Percentiles rank a stretch among this genome's conserved stretches.
Evolutionary conservation across 805 yeast species (phyloP).

Genomic region (Hemisphaericaspora nanyangensis): DNA sequence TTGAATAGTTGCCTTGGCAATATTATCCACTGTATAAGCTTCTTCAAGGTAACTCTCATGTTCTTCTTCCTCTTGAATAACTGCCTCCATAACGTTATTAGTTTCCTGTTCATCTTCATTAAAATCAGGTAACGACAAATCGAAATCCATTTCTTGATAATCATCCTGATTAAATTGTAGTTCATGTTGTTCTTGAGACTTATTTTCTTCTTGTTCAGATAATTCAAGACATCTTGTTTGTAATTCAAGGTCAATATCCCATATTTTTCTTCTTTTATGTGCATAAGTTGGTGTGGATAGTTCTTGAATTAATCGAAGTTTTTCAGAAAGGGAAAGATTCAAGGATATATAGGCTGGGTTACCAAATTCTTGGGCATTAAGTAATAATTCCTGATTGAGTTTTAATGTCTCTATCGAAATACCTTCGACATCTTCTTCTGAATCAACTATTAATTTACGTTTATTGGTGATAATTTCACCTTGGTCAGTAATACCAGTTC

Average conservation of each 20-base stretch:
- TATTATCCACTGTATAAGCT: conserved; percentile 16
- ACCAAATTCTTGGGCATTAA: conserved; percentile 16
- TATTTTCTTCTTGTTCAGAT: conserved; percentile 17
- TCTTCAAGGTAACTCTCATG: conserved; percentile 6
- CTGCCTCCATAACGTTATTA: conserved; percentile 5
- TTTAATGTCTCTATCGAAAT: conserved; percentile 31
- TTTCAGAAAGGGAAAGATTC: conserved; percentile 27
- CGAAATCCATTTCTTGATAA: conserved; percentile 13
- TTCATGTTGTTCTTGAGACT: conserved; percentile 16
- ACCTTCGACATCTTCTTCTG: conserved; percentile 41
- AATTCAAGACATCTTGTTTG: conserved; percentile 26
- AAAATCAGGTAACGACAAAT: conserved; percentile 20
- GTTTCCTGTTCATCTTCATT: conserved; percentile 9
- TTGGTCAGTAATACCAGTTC: conserved; percentile 31
- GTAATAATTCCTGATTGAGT: conserved; percentile 24
- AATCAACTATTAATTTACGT: conserved; percentile 45
- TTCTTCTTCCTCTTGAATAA: conserved; percentile 4
- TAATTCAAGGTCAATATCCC: conserved; percentile 29
- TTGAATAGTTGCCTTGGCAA: conserved; percentile 48
- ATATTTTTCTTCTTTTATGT: conserved; percentile 25
- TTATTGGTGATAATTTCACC: conserved; percentile 47
- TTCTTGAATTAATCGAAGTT: conserved; percentile 31
- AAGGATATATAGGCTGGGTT: conserved; percentile 19
- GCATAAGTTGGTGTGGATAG: conserved; percentile 26
- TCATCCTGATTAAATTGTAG: neutral